phyloP scores from a whole-genome alignment of 2,329 filamentous ascomycete species.

The Colletotrichum sansevieriae region DNA sequence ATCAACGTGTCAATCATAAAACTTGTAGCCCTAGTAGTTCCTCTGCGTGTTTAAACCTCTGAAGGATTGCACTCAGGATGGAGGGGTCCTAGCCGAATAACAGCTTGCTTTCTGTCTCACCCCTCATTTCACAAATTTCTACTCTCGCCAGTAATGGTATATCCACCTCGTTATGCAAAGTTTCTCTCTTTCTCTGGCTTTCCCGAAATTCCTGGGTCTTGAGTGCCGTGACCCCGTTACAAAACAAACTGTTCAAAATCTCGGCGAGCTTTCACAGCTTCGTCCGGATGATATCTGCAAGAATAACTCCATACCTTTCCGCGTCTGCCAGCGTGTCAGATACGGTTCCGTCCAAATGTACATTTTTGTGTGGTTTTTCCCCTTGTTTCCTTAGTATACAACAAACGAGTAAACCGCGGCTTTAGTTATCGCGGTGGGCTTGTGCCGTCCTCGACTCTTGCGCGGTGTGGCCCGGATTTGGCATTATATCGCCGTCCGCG shows the following conservation, averaged over 20 bases:
- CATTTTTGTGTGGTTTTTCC: slow-evolving; percentile 4
- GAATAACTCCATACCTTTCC: slow-evolving; percentile 34
- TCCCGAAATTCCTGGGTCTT: not conserved
- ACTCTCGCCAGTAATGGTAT: slow-evolving; percentile 34
- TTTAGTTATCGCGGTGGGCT: slow-evolving; percentile 41
- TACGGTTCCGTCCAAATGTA: slow-evolving; percentile 17
- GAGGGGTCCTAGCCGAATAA: not conserved
- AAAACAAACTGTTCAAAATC: not conserved
- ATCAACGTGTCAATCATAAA: not conserved
- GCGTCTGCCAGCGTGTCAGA: slow-evolving; percentile 15
- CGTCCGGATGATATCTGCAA: slow-evolving; percentile 5
- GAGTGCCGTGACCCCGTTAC: not conserved
- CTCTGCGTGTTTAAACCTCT: slow-evolving; percentile 23
- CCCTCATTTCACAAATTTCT: not conserved
- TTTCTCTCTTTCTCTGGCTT: not conserved
- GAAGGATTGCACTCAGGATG: slow-evolving; percentile 10
- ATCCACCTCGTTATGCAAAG: slow-evolving; percentile 33
- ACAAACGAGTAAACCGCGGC: slow-evolving; percentile 40
- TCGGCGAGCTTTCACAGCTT: not conserved
- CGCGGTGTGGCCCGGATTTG: slow-evolving; percentile 49
- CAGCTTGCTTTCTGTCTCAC: not conserved
- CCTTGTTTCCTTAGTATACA: slow-evolving; percentile 19
- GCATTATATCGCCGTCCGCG: slow-evolving; percentile 56
- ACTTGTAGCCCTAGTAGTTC: slow-evolving; percentile 2
- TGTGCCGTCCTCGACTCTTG: slow-evolving; percentile 39